phyloP scores from a whole-genome alignment of 208 protist genomes.

The Wallacemonas rigidus region DNA sequence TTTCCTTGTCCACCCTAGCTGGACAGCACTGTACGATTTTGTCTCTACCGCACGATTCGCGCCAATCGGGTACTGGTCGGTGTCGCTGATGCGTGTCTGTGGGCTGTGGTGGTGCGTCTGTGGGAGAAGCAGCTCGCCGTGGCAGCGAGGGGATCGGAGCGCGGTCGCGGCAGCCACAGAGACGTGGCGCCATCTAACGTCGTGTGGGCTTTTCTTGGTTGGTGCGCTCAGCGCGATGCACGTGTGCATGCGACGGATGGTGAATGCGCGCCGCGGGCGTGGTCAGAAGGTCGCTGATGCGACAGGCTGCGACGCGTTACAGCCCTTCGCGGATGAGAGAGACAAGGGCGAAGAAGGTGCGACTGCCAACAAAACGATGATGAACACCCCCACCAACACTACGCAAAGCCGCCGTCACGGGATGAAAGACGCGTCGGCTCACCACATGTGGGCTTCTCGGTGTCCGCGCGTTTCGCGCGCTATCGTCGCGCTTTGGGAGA shows the following conservation, averaged over 20 bases:
- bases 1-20: not conserved
- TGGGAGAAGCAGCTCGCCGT: not conserved
- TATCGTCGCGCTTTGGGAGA: not conserved
- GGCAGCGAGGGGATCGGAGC: not conserved
- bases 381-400: too few relatives aligned
- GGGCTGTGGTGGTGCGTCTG: constrained; percentile 9
- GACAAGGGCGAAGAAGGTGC: too few relatives aligned
- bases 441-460: too few relatives aligned
- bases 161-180: not conserved
- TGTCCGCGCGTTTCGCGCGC: not conserved
- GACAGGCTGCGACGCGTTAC: too few relatives aligned
- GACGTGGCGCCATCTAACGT: not conserved
- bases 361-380: too few relatives aligned
- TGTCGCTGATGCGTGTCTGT: constrained; percentile 3
- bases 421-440: too few relatives aligned
- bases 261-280: not conserved
- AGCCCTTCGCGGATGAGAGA: too few relatives aligned
- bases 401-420: too few relatives aligned
- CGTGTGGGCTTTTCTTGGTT: constrained; percentile 4
- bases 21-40: constrained; percentile 7
- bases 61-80: constrained; percentile 4
- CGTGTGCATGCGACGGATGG: not conserved
- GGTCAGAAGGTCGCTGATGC: too few relatives aligned
- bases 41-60: constrained; percentile 1
- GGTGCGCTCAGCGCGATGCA: not conserved